These are phyloP conservation scores for Fusarium sp. DNA, from an alignment of 2,329 filamentous ascomycete species.

Conservation along the genomic window DNA sequence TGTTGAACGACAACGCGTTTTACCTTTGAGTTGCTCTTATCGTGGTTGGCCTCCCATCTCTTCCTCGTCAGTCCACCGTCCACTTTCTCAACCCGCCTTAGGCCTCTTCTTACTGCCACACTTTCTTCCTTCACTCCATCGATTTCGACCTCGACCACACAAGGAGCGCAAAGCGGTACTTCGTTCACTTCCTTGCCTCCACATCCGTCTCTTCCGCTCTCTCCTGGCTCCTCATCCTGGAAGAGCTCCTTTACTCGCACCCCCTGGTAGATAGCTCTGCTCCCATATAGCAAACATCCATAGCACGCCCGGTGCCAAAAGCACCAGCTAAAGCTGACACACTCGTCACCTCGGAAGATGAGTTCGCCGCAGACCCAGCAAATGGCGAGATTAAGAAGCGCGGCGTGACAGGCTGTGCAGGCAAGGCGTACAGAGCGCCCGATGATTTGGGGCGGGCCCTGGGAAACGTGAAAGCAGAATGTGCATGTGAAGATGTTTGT, in stretches of 20 bases:
- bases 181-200: slow-evolving; percentile 57
- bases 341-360: slow-evolving; percentile 64
- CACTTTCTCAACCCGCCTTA: slow-evolving; percentile 57
- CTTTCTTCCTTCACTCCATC: slow-evolving; percentile 49
- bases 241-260: slow-evolving; percentile 53
- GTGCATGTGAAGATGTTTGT: slow-evolving; percentile 64
- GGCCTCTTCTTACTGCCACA: slow-evolving; percentile 56
- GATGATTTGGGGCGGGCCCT: slow-evolving; percentile 54
- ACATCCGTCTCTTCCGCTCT: background rate
- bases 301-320: slow-evolving; percentile 70
- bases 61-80: slow-evolving; percentile 61
- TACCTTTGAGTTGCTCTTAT: slow-evolving; percentile 14
- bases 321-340: slow-evolving; percentile 70
- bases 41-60: slow-evolving; percentile 56
- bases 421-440: slow-evolving; percentile 62
- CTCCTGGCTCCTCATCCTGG: slow-evolving; percentile 25
- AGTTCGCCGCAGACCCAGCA: slow-evolving; percentile 70
- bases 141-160: slow-evolving; percentile 56
- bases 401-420: slow-evolving; percentile 60
- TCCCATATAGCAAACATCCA: slow-evolving; percentile 66
- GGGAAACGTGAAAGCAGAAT: slow-evolving; percentile 63
- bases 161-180: slow-evolving; percentile 63
- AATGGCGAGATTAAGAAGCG: slow-evolving; percentile 65
- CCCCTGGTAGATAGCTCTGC: slow-evolving; percentile 53
- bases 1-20: background rate